Evolutionary conservation across 2,329 filamentous ascomycete genomes (phyloP).

Genomic region (Sarocladium strictum): DNA sequence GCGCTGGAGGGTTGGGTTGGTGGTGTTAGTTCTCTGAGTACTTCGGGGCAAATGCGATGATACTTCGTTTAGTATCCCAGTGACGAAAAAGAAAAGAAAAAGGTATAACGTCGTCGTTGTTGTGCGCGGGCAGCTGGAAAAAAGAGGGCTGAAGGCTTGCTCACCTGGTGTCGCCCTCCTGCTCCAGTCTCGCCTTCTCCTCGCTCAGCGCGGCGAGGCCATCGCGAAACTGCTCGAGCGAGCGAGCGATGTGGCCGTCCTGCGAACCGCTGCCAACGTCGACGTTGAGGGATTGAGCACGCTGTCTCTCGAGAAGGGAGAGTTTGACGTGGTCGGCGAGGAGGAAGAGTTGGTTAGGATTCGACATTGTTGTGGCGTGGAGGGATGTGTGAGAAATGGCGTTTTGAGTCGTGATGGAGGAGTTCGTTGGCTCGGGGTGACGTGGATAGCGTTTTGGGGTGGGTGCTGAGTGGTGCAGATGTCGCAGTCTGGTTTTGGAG

Average conservation of each 20-base stretch:
- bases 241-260: constrained; percentile 83
- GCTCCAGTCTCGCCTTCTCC: constrained; percentile 58
- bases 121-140: too few relatives aligned
- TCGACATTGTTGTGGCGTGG: constrained; percentile 36
- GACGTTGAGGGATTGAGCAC: constrained; percentile 74
- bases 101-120: too few relatives aligned
- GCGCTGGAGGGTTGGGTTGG: constrained; percentile 34
- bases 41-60: too few relatives aligned
- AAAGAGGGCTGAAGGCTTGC: constrained; percentile 15
- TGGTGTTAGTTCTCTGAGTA: constrained; percentile 4
- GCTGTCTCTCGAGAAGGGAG: constrained; percentile 84
- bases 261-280: constrained; percentile 61
- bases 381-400: too few relatives aligned
- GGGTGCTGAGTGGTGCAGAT: too few relatives aligned
- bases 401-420: too few relatives aligned
- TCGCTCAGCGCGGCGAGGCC: constrained; percentile 66
- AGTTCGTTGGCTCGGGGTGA: neutral
- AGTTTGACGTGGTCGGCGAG: constrained; percentile 96
- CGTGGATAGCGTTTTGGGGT: neutral
- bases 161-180: constrained; percentile 58
- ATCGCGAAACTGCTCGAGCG: constrained; percentile 77
- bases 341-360: constrained; percentile 75
- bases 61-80: too few relatives aligned
- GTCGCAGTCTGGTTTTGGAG: too few relatives aligned
- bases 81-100: too few relatives aligned